Evolutionary conservation across 108 stramenopile genomes (phyloP).

Genomic region (Mediolabrus comicus): DNA sequence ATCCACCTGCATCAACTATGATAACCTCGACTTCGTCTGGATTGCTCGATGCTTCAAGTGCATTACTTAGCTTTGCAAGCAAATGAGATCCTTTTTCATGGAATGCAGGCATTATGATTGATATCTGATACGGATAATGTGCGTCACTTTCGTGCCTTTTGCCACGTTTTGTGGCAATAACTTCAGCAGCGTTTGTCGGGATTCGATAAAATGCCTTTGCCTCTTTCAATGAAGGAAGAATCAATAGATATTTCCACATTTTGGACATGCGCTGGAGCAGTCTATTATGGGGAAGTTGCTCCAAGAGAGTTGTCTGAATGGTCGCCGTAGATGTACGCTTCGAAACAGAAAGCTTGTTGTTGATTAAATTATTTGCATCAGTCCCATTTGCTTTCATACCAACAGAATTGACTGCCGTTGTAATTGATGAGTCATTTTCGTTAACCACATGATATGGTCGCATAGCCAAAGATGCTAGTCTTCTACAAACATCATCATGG

Average conservation of each 20-base stretch:
- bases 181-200: background rate
- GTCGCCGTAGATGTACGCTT: background rate
- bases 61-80: constrained; percentile 17
- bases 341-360: background rate
- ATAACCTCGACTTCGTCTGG: constrained; percentile 54
- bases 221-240: constrained; percentile 39
- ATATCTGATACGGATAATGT: constrained; percentile 42
- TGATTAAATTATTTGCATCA: background rate
- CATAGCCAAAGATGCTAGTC: constrained; percentile 50
- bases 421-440: constrained; percentile 6
- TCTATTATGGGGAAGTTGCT: constrained; percentile 18
- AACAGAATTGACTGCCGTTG: background rate
- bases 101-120: constrained; percentile 66
- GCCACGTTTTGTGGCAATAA: constrained; percentile 2
- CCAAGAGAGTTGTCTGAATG: constrained; percentile 19
- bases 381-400: background rate
- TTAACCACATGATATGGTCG: constrained; percentile 29
- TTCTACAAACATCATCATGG: constrained; percentile 24
- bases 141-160: constrained; percentile 1
- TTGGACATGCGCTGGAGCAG: constrained; percentile 26
- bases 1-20: constrained; percentile 60
- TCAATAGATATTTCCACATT: constrained; percentile 30
- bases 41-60: constrained; percentile 14
- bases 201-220: constrained; percentile 17
- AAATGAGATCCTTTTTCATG: constrained; percentile 45